Percentiles rank a stretch among this genome's conserved stretches.
Evolutionary conservation across 2,329 filamentous ascomycete genomes (phyloP).

Genomic region (Pseudocercospora eumusae): DNA sequence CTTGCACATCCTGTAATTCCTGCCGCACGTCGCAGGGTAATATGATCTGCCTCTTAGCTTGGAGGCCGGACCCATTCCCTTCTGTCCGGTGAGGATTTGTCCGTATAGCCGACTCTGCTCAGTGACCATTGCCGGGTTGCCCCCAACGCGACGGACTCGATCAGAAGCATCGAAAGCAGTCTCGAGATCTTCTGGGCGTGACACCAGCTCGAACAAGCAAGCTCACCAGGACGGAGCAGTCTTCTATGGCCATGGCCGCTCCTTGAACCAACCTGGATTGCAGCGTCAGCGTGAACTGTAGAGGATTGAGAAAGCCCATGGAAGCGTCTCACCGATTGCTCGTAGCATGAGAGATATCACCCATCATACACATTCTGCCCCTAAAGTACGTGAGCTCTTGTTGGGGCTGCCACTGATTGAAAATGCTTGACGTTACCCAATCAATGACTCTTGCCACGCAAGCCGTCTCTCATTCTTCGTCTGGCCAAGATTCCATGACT

Average conservation of each 20-base stretch:
- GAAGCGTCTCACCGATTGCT: too few species aligned
- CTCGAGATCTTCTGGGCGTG: neutral
- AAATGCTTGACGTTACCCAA: too few species aligned
- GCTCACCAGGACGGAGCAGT: neutral
- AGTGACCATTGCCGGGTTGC: neutral
- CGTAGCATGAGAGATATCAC: too few species aligned
- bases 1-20: neutral
- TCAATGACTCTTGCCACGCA: too few species aligned
- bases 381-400: too few species aligned
- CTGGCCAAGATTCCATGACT: too few species aligned
- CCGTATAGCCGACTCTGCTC: neutral
- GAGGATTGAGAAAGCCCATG: too few species aligned
- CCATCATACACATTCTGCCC: too few species aligned
- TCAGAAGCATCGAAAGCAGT: constrained; percentile 1
- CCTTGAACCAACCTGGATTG: neutral
- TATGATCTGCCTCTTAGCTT: neutral
- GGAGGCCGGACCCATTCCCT: neutral
- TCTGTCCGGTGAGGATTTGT: neutral
- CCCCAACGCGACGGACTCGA: neutral
- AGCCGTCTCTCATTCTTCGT: too few species aligned
- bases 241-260: neutral
- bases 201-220: neutral
- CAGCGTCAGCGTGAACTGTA: too few species aligned
- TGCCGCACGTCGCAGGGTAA: neutral
- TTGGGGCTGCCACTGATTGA: too few species aligned